Base-by-base conservation (phyloP, 1,284 basidiomycete species). In the Heimioporus retisporus region DNA sequence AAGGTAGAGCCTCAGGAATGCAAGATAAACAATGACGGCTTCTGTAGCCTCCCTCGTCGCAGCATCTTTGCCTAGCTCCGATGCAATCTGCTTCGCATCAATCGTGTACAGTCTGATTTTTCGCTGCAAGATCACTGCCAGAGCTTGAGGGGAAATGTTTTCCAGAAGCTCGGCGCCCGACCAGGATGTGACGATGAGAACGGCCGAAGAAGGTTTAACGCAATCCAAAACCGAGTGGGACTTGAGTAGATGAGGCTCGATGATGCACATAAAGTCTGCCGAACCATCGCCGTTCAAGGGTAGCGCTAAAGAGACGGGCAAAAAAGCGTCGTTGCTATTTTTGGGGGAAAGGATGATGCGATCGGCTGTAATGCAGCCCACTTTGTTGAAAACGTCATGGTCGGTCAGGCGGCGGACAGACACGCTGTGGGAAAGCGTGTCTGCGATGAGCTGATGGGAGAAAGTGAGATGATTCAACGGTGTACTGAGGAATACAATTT, bases 1-100 rank as follows among this genome's bases (percentile, higher is more conserved):
- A 25, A 95, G 82, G 78, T 94, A 95, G 55, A 95, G 80, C 58
- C 91, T 83, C 69, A 94, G 75, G 79, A 94, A 91, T 1, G 90
- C 88, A 18, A 93, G 80, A 67, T 91, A 86, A 28, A 86, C 84
- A 28, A 92, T 71, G 61, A 90, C 74, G 65, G 81, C 84, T 72
- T 90, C 85, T 11, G 88, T 72, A 2, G 81, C 79, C 48, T 85
- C 83, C 64, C 79, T 80, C 6, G 77, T 69, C 14, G 79, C 69
- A 18, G 77, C 77, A n/a, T 76, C 74, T 23, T 79, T 72, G 25
- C 72, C 75, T 18, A 81, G 67, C 18, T 78, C 74, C 25, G 77
- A 75, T 21, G 86, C 83, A 48, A 87, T 72, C 23, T 72, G 73
- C 62, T 85, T 84, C 11, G 86, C 80, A 72, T 94, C 83, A 66